phyloP scores from a whole-genome alignment of 2,329 filamentous ascomycete genomes.

The Colletotrichum scovillei region DNA sequence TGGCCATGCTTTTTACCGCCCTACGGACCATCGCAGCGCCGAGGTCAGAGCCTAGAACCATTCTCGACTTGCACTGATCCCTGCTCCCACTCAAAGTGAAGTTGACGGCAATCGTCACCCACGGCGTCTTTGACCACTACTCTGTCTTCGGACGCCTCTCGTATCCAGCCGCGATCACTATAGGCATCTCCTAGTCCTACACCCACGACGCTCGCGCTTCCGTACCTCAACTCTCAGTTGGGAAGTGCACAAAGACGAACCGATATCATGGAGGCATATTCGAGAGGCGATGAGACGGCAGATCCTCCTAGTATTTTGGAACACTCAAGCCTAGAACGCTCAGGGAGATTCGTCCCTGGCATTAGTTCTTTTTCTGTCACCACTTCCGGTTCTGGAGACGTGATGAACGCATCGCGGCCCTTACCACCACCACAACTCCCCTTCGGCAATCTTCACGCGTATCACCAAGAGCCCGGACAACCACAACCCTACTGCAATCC shows the following conservation, averaged over 20 bases:
- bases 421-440: constrained; percentile 58
- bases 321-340: constrained; percentile 44
- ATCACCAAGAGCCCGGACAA: no score
- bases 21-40: no score
- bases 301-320: constrained; percentile 48
- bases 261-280: constrained; percentile 49
- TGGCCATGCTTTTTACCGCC: no score
- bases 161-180: constrained; percentile 15
- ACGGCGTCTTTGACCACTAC: constrained; percentile 15
- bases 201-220: constrained; percentile 31
- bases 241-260: constrained; percentile 16
- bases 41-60: background rate
- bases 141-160: constrained; percentile 21
- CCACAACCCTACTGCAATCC: no score
- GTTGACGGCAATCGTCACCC: constrained; percentile 22
- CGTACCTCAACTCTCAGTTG: constrained; percentile 15
- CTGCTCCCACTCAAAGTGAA: constrained; percentile 19
- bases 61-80: constrained; percentile 3
- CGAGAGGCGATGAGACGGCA: constrained; percentile 44
- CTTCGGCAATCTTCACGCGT: constrained; percentile 33
- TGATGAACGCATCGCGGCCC: constrained; percentile 53
- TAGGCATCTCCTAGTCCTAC: background rate
- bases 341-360: background rate
- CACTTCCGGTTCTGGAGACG: constrained; percentile 52
- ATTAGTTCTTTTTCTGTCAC: constrained; percentile 38